Base-by-base conservation (phyloP, 257 asterid genomes). In the Ligustrum vulgare region DNA sequence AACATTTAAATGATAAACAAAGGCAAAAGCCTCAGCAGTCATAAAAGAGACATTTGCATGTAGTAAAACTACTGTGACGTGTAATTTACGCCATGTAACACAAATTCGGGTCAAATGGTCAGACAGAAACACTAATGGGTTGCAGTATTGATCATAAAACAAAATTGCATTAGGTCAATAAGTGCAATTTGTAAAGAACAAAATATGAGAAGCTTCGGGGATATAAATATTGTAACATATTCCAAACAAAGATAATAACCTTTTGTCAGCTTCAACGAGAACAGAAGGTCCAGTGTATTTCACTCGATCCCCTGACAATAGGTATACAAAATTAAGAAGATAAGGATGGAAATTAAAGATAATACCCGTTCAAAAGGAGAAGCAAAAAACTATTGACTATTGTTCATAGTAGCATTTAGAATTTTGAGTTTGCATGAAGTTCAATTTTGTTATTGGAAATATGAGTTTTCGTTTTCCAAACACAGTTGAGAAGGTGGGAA, bases 301-400 rank as follows among this genome's bases (percentile, higher is more conserved):
- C 79, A 95, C 94, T 72, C 91, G 96, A 86, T 93, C 98, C 79
- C 99, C 99, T 95, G 89, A 76, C 54, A 82, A 81, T 60, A 84
- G 76, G 81, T 4, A 79, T 70, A 75, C 58, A 77, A 43, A 71
- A 20, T 45, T 20, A 47, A 60, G 70, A 79, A 70, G 49, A 76
- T 66, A 60, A 60, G 4, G 15, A 10, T 74, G 70, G 34, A 72
- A 73, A 13, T 36, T 72, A 80, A 70, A 51, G 18, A 54, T 31
- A 36, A 67, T 62, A 67, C 70, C 63, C 22, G 56, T 63, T 37
- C 54, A 35, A 22, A 72, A 64, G 43, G 23, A 69, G 31, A 22
- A 0, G 41, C 22, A 64, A 64, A 63, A 33, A 65, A 60, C 31
- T 28, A 28, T 28, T 28, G 31, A 23, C 63, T 13, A 60, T 8